Percentiles rank a stretch among this genome's conserved stretches.
Evolutionary conservation across 2,329 filamentous ascomycete species (phyloP).

Genomic region (Fragosphaeria purpurea): DNA sequence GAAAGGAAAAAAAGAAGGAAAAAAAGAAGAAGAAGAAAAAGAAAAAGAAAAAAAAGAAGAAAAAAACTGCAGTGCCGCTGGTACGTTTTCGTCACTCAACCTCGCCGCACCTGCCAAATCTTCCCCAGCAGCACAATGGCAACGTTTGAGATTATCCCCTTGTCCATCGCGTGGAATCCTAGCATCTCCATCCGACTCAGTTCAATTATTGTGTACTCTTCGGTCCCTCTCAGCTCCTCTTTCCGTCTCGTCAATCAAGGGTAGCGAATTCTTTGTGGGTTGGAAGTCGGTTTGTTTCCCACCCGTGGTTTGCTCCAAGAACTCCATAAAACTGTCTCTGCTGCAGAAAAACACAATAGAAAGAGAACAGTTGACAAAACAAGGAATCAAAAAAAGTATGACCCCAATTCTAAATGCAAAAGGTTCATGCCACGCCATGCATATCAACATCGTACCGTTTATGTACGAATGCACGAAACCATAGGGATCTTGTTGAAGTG

Average conservation of each 20-base stretch:
- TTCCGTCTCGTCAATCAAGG: slow-evolving; percentile 25
- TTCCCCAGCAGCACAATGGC: slow-evolving; percentile 19
- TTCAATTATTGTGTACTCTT: no score
- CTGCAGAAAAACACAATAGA: slow-evolving; percentile 20
- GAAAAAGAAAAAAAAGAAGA: not conserved
- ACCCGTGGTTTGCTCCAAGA: slow-evolving; percentile 32
- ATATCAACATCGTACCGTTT: slow-evolving; percentile 39
- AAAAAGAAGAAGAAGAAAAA: not conserved
- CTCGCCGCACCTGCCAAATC: slow-evolving; percentile 22
- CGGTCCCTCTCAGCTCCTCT: not conserved
- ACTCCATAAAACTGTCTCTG: slow-evolving; percentile 29
- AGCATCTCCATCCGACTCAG: no score
- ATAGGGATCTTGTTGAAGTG: slow-evolving; percentile 19
- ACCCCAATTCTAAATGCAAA: slow-evolving; percentile 36
- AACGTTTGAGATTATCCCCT: not conserved
- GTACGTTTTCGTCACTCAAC: no score
- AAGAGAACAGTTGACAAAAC: not conserved
- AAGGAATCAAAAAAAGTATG: slow-evolving; percentile 4
- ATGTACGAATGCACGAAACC: slow-evolving; percentile 32
- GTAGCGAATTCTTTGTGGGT: slow-evolving; percentile 21
- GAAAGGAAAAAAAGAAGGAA: not conserved
- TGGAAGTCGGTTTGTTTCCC: slow-evolving; percentile 24
- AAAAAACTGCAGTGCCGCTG: no score
- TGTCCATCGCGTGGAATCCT: no score
- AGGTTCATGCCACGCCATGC: slow-evolving; percentile 38